These are phyloP conservation scores for Ilex aquifolium DNA, from an alignment of 257 asterid species.

Conservation along the genomic window DNA sequence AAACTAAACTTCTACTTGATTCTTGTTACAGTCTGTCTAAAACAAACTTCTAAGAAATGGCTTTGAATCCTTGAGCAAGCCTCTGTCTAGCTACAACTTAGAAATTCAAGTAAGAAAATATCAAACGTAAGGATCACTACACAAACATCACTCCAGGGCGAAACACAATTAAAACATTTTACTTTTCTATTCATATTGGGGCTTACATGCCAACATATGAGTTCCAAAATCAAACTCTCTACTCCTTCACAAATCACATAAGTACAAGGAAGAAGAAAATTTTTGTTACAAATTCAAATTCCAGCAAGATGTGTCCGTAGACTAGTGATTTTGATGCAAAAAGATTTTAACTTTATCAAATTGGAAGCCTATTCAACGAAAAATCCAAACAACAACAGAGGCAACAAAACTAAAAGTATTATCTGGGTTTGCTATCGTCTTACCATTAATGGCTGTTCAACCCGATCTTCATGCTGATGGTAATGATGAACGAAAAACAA, in stretches of 20 bases:
- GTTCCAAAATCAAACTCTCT: background rate
- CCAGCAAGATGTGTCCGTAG: background rate
- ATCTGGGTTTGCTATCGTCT: constrained; percentile 11
- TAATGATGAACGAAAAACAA: constrained; percentile 67
- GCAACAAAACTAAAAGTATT: background rate
- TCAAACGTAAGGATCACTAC: too few relatives aligned
- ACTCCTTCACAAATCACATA: background rate
- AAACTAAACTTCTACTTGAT: too few relatives aligned
- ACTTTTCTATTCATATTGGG: too few relatives aligned
- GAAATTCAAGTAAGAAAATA: too few relatives aligned
- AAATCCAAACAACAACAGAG: too few relatives aligned
- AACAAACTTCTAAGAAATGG: too few relatives aligned
- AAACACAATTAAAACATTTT: too few relatives aligned
- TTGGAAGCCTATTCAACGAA: background rate
- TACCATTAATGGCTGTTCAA: constrained; percentile 58
- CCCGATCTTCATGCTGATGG: constrained; percentile 47
- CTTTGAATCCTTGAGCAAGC: too few relatives aligned
- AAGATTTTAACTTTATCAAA: background rate
- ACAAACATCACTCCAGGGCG: too few relatives aligned
- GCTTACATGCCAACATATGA: too few relatives aligned
- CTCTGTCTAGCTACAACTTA: too few relatives aligned
- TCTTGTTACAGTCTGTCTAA: too few relatives aligned
- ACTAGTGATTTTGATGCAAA: background rate
- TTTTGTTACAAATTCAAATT: background rate
- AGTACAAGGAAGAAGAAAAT: background rate